A percentile compares a stretch with the other conserved stretches of the same genome.
Evolutionary conservation across 1,284 basidiomycete genomes (phyloP).

Genomic region (Papiliotrema fonsecae): DNA sequence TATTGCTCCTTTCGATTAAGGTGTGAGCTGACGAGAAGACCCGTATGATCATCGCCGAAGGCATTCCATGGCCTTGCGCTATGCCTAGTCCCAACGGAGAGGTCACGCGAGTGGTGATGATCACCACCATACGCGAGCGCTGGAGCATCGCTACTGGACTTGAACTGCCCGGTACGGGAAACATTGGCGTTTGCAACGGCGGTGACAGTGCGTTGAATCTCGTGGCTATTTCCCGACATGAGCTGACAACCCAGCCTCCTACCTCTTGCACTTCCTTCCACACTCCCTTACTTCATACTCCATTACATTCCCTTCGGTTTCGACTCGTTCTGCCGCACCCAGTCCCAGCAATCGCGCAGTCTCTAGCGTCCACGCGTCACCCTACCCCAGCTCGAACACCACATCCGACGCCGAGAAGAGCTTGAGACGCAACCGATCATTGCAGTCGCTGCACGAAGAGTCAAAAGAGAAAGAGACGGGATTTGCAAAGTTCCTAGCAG

Average conservation of each 20-base stretch:
- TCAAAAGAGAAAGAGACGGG: slow-evolving; percentile 18
- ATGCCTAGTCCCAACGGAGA: slow-evolving; percentile 39
- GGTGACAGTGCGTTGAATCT: slow-evolving; percentile 12
- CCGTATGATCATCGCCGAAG: slow-evolving; percentile 26
- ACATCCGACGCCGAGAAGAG: neutral
- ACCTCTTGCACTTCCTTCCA: slow-evolving; percentile 30
- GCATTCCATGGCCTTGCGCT: slow-evolving; percentile 36
- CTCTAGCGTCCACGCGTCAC: neutral
- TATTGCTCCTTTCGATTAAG: neutral
- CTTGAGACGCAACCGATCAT: slow-evolving; percentile 7
- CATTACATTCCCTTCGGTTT: slow-evolving; percentile 20
- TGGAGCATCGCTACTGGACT: slow-evolving; percentile 22
- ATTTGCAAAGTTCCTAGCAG: slow-evolving; percentile 36
- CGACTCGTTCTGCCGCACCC: neutral
- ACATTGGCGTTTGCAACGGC: slow-evolving; percentile 21
- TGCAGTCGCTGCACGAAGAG: slow-evolving; percentile 6
- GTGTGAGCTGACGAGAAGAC: neutral
- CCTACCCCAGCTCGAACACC: neutral
- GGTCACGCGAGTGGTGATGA: slow-evolving; percentile 36
- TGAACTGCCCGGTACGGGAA: slow-evolving; percentile 39
- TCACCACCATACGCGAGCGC: slow-evolving; percentile 3
- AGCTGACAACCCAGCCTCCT: slow-evolving; percentile 13
- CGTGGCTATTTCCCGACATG: neutral
- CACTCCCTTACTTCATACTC: slow-evolving; percentile 34
- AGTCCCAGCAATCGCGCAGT: neutral